Conservation (phyloP, 1,139 yeast genomes). For the Yamadazyma membranifaciens region DNA sequence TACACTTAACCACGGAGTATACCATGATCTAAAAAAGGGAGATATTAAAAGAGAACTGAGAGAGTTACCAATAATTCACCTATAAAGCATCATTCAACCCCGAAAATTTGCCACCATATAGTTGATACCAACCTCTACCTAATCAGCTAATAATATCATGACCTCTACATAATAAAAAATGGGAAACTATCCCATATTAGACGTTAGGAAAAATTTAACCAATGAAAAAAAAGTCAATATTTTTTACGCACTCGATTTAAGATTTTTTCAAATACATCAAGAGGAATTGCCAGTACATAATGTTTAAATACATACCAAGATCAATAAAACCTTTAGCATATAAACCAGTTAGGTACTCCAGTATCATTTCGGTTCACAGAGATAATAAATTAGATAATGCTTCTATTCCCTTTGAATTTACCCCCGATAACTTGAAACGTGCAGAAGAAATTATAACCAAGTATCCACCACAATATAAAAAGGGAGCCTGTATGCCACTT, state of each 20-base stretch:
- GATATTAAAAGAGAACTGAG: too few species aligned
- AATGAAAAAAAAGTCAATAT: slow-evolving; percentile 2
- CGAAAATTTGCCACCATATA: too few species aligned
- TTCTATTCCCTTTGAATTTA: slow-evolving; percentile 70
- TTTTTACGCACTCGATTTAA: slow-evolving; percentile 15
- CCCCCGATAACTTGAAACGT: slow-evolving; percentile 62
- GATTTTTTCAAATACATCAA: slow-evolving; percentile 6
- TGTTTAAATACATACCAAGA: slow-evolving; percentile 16
- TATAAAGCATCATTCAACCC: too few species aligned
- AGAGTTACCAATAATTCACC: too few species aligned
- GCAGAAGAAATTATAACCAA: slow-evolving; percentile 75
- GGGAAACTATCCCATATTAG: neutral
- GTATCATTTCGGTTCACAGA: slow-evolving; percentile 68
- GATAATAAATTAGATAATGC: slow-evolving; percentile 69
- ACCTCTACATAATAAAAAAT: too few species aligned
- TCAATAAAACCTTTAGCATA: slow-evolving; percentile 1
- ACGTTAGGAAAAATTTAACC: neutral
- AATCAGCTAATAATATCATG: too few species aligned
- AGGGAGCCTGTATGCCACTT: slow-evolving; percentile 86
- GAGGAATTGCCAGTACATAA: slow-evolving; percentile 4
- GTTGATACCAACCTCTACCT: too few species aligned
- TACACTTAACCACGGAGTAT: too few species aligned
- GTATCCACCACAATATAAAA: slow-evolving; percentile 84
- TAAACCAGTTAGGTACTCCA: slow-evolving; percentile 26
- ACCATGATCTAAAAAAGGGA: too few species aligned